Base-by-base conservation (phyloP, 345 rosid species). In the Psidium friedrichsthalianum region DNA sequence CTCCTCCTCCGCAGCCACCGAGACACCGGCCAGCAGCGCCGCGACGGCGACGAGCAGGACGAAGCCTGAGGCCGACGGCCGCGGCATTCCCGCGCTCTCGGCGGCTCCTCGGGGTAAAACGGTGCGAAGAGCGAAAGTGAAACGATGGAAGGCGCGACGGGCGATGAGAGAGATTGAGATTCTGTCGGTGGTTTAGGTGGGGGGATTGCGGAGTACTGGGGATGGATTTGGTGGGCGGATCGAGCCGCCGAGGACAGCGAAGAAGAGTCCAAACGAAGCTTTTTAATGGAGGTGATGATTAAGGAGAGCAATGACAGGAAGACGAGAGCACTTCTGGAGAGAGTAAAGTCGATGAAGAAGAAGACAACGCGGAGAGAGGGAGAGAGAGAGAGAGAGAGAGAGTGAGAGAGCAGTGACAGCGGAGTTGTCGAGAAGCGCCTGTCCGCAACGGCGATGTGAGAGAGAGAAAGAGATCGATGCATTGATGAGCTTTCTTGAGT, bases 261-360 rank as follows among this genome's bases (percentile, higher is more conserved):
- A 87, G 88, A 89, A 74, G 58, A 84, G 36, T 85, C 85, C 88
- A 87, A 81, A 64, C n/a, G 74, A 64, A 83, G 87, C 86, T 83
- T 83, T 86, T 59, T 1, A 52, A 27, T 9, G 82, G 82, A 49
- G 58, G 56, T 25, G 53, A 16, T 47, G 52, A 10, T 11, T 22
- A 32, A 74, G 36, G 57, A 57, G 61, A 53, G 55, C 3, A 53
- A 53, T 0, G 55, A 53, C 21, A 16, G 55, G 55, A 53, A 36
- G 47, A 32, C 7, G 54, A 5, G 49, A 29, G 24, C 24, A 53
- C 57, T 13, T 64, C 6, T 27, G 36, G 14, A 83, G 76, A 69
- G 78, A 69, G 80, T 69, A 69, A 69, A 69, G 80, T 32, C 47
- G 80, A 36, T 12, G 47, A 21, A 36, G 78, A 64, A 69, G 78